phyloP scores from a whole-genome alignment of 345 rosid species.

The Ceriops tagal region DNA sequence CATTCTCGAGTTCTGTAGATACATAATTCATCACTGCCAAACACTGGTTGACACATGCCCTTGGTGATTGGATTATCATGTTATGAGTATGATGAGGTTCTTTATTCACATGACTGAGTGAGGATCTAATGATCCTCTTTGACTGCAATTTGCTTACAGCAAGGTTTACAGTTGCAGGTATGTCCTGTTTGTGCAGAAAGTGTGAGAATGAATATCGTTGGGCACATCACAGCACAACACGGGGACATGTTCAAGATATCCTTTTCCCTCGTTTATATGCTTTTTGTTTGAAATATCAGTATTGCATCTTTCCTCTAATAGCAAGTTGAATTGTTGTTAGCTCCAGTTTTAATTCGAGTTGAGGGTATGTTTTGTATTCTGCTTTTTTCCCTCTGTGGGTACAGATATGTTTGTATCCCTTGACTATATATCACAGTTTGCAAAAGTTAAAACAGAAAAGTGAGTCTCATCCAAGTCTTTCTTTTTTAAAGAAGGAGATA shows the following conservation, averaged over 20 bases:
- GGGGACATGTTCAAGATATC: constrained; percentile 25
- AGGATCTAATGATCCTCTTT: neutral
- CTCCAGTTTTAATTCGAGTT: too few species aligned
- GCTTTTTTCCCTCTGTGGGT: neutral
- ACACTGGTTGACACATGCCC: too few species aligned
- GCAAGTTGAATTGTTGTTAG: too few species aligned
- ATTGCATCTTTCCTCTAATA: too few species aligned
- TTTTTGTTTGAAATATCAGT: too few species aligned
- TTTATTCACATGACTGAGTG: neutral
- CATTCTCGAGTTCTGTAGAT: too few species aligned
- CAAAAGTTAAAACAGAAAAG: constrained; percentile 53
- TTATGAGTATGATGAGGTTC: neutral
- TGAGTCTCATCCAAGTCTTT: constrained; percentile 36
- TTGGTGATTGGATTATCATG: neutral
- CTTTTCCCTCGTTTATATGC: constrained; percentile 8
- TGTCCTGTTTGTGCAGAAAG: constrained; percentile 29
- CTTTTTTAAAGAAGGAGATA: constrained; percentile 40
- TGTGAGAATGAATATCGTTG: constrained; percentile 15
- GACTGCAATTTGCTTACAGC: constrained; percentile 8
- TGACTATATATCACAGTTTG: constrained; percentile 58
- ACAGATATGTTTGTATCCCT: constrained; percentile 38
- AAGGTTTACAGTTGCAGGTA: constrained; percentile 14
- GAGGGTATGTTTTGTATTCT: neutral
- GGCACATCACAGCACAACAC: constrained; percentile 21
- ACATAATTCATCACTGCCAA: too few species aligned